Evolutionary conservation across 129 eudicot genomes (phyloP).

Genomic region (Flaveria ramosissima): DNA sequence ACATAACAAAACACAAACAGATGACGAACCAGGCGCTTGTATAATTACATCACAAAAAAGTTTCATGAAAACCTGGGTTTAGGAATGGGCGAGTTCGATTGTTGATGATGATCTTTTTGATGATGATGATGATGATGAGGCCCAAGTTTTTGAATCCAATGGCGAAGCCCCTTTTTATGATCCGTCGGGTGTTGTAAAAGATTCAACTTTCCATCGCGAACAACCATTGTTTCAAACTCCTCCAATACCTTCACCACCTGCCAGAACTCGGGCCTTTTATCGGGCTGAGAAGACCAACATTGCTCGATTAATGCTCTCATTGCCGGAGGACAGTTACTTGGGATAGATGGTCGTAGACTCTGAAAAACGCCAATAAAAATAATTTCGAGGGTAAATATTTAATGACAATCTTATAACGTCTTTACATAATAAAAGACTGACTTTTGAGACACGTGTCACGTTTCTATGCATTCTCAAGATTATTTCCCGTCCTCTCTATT

Average conservation of each 20-base stretch:
- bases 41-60: constrained; percentile 40
- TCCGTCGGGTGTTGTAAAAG: constrained; percentile 58
- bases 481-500: too few relatives aligned
- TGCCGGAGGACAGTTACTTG: constrained; percentile 66
- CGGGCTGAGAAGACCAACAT: constrained; percentile 81
- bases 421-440: too few relatives aligned
- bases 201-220: constrained; percentile 68
- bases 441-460: too few relatives aligned
- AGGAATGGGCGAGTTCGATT: constrained; percentile 39
- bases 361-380: constrained; percentile 34
- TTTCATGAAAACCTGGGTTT: constrained; percentile 69
- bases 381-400: neutral
- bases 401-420: too few relatives aligned
- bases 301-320: constrained; percentile 86
- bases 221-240: constrained; percentile 70
- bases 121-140: constrained; percentile 50
- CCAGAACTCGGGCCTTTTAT: constrained; percentile 90
- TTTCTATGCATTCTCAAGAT: too few relatives aligned
- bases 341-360: constrained; percentile 78
- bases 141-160: constrained; percentile 75
- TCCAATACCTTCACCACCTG: constrained; percentile 84
- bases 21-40: constrained; percentile 19
- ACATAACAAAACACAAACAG: constrained; percentile 23
- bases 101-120: constrained; percentile 32
- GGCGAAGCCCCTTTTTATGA: constrained; percentile 75